A percentile compares a stretch with the other conserved stretches of the same genome.
These are phyloP conservation scores for Claviceps humidiphila DNA, from an alignment of 2,329 filamentous ascomycete species.

Conservation along the genomic window DNA sequence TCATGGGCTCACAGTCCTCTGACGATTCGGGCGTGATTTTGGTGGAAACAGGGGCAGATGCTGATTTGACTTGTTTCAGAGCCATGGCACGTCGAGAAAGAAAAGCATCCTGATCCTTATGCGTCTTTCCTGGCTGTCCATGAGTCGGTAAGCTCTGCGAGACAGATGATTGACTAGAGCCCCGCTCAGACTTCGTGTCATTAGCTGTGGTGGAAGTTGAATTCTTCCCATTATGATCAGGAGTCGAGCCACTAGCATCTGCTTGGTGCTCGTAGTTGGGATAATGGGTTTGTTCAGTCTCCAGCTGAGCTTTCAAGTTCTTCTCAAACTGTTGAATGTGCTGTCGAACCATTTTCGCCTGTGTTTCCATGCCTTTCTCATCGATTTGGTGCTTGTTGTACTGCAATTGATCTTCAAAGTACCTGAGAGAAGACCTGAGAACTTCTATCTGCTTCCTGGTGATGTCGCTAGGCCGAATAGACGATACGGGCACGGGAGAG, in stretches of 20 bases:
- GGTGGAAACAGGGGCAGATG: constrained; percentile 9
- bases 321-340: constrained; percentile 38
- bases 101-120: constrained; percentile 7
- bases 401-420: constrained; percentile 43
- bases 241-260: constrained; percentile 9
- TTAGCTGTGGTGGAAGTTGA: constrained; percentile 8
- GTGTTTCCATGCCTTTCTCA: constrained; percentile 34
- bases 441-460: constrained; percentile 43
- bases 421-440: constrained; percentile 39
- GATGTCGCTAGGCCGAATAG: constrained; percentile 47
- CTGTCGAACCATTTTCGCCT: constrained; percentile 27
- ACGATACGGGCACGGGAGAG: constrained; percentile 36
- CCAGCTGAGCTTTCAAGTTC: constrained; percentile 29
- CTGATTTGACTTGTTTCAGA: constrained; percentile 18
- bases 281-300: constrained; percentile 31
- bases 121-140: constrained; percentile 3
- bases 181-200: constrained; percentile 7
- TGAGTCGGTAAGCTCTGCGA: constrained; percentile 8
- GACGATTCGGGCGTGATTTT: constrained; percentile 10
- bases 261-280: constrained; percentile 20
- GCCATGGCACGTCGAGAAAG: constrained; percentile 10
- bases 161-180: constrained; percentile 7
- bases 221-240: constrained; percentile 6
- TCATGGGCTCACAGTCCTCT: constrained; percentile 13
- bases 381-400: constrained; percentile 53